These are phyloP conservation scores for Termitomyces sp. DNA, from an alignment of 768 basidiomycete species.

Conservation along the genomic window DNA sequence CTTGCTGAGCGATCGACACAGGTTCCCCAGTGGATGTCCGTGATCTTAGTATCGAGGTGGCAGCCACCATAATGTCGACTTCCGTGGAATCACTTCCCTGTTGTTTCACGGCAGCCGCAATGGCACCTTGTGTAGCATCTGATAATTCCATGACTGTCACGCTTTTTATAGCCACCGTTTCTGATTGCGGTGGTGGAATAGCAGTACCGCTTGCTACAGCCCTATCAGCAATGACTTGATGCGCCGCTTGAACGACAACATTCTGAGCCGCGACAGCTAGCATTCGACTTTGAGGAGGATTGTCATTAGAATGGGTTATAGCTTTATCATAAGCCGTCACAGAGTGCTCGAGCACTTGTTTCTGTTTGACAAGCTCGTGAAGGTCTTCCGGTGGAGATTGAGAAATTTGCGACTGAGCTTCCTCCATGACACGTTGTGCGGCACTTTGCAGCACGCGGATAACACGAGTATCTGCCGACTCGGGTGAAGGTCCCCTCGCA, in stretches of 20 bases:
- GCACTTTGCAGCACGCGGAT: conserved; percentile 73
- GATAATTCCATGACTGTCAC: conserved; percentile 48
- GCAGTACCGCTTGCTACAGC: conserved; percentile 31
- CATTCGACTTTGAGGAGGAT: conserved; percentile 44
- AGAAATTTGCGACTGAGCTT: conserved; percentile 61
- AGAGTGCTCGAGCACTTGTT: conserved; percentile 64
- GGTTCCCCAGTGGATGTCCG: conserved; percentile 26
- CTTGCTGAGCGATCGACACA: conserved; percentile 14
- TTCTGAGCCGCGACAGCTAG: conserved; percentile 76
- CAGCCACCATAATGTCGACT: conserved; percentile 76
- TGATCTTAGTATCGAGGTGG: conserved; percentile 44
- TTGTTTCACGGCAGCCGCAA: conserved; percentile 77
- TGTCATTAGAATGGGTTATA: conserved; percentile 41
- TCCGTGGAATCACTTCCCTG: conserved; percentile 69
- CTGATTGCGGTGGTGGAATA: conserved; percentile 29
- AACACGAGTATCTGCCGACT: conserved; percentile 60
- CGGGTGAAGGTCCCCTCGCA: conserved; percentile 13
- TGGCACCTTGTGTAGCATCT: conserved; percentile 55
- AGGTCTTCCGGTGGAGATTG: conserved; percentile 45
- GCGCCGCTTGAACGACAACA: conserved; percentile 77
- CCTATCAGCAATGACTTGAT: conserved; percentile 50
- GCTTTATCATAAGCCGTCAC: conserved; percentile 75
- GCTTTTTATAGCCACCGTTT: conserved; percentile 38
- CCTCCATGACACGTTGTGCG: conserved; percentile 72
- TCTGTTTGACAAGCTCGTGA: conserved; percentile 74